Evolutionary conservation across 345 rosid species (phyloP), one percentile per base, ranked within the genome.

Genomic region (Gossypium rotundifolium): DNA sequence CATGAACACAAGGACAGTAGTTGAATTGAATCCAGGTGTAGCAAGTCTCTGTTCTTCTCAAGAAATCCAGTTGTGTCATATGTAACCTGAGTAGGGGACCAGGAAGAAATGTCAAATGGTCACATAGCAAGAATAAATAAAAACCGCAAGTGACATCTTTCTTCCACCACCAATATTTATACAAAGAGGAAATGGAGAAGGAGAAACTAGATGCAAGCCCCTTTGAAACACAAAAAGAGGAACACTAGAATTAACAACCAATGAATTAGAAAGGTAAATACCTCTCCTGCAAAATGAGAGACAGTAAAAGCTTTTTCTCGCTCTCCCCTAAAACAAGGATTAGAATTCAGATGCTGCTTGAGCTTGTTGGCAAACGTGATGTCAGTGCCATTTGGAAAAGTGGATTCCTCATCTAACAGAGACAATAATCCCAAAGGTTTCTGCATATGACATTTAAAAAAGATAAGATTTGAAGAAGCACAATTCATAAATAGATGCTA

Each of bases 281-380:
- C 98, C 98, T 93, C 93, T 78, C 99, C 99, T 6, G 99, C 99
- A 82, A 93, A 95, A 87, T 95, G 99, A 81, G 79, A 78, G 66
- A 95, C 92, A 4, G 90, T 78, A 84, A 95, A 95, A 73, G 90
- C 86, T 80, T 90, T 93, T 80, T 79, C 94, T 71, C 97, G 81
- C 48, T 88, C 91, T 81, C 94, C 99, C 82, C 79, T 84, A 83
- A 95, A 95, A 80, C 87, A 93, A 51, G 90, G 83, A 81, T 91
- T 90, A 45, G 91, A 81, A 72, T 78, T 81, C 67, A 95, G 81
- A 81, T 95, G 99, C 85, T 87, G 90, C 86, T 93, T 91, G 23
- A 95, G 92, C 87, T 95, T 95, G 90, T 88, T 86, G 80, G 97
- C 98, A 70, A 95, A 89, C 52, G 98, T 93, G 86, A 90, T 78